phyloP scores from a whole-genome alignment of 2,329 filamentous ascomycete species.

The Domatiomyces globalis region DNA sequence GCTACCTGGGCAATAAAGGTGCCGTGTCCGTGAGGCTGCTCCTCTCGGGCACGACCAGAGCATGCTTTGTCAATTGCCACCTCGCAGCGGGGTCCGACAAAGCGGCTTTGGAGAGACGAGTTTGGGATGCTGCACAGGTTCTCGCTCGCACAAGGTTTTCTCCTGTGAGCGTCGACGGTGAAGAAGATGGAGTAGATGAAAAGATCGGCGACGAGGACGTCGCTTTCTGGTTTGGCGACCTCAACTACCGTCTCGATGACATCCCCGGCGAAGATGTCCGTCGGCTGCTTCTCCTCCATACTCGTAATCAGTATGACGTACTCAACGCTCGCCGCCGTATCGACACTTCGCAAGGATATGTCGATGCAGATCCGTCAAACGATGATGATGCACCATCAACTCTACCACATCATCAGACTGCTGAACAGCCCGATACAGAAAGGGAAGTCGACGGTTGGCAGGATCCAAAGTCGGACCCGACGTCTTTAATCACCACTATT shows the following conservation, averaged over 20 bases:
- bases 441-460: constrained; percentile 41
- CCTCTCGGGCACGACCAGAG: constrained; percentile 72
- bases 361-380: constrained; percentile 4
- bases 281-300: constrained; percentile 67
- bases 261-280: constrained; percentile 84
- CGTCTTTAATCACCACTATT: constrained; percentile 76
- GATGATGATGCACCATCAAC: constrained; percentile 4
- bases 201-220: constrained; percentile 82
- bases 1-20: constrained; percentile 94
- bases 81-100: constrained; percentile 75
- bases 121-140: constrained; percentile 81
- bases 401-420: constrained; percentile 9
- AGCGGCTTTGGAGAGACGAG: constrained; percentile 62
- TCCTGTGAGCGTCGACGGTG: constrained; percentile 52
- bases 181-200: constrained; percentile 48
- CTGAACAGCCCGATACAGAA: constrained; percentile 40
- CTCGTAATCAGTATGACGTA: constrained; percentile 59
- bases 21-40: constrained; percentile 70
- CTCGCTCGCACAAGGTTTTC: constrained; percentile 62
- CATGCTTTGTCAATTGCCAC: constrained; percentile 87
- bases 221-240: constrained; percentile 88
- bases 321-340: constrained; percentile 25
- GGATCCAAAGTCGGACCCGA: constrained; percentile 61
- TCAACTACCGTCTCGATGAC: constrained; percentile 84
- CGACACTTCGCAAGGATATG: constrained; percentile 18